Conservation (phyloP, 192 early-diverging fungal species). For the Podila epigama region DNA sequence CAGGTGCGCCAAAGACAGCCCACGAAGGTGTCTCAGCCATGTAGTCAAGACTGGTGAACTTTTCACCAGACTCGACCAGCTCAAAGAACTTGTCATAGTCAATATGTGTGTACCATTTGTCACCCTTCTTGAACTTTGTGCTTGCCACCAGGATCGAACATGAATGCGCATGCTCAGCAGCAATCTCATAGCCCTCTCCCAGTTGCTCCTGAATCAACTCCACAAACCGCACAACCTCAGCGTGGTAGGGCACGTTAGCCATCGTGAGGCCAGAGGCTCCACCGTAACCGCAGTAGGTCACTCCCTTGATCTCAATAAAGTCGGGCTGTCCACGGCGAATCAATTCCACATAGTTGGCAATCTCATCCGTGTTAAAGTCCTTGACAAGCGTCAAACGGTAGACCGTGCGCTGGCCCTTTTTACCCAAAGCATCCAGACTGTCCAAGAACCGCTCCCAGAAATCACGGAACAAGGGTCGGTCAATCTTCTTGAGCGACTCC, state of each 20-base stretch:
- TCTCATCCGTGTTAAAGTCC: conserved; percentile 72
- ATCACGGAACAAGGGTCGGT: conserved; percentile 77
- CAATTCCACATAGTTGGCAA: conserved; percentile 71
- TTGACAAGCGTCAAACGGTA: conserved; percentile 79
- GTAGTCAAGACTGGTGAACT: conserved; percentile 71
- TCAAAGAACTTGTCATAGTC: conserved; percentile 76
- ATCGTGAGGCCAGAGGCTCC: conserved; percentile 71
- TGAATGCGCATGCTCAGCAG: conserved; percentile 75
- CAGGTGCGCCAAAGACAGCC: conserved; percentile 71
- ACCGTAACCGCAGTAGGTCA: conserved; percentile 78
- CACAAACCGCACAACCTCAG: conserved; percentile 73
- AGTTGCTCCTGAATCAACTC: conserved; percentile 60
- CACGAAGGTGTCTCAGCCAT: conserved; percentile 72
- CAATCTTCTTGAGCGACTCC: conserved; percentile 77
- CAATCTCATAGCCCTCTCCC: conserved; percentile 70
- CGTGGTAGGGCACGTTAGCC: conserved; percentile 76
- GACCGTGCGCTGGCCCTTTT: conserved; percentile 78
- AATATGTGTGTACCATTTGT: conserved; percentile 77
- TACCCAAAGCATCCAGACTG: conserved; percentile 65
- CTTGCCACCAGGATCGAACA: conserved; percentile 73
- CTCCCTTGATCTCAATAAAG: conserved; percentile 81
- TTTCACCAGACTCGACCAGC: conserved; percentile 57
- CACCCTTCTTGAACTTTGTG: conserved; percentile 69
- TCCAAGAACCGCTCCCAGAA: conserved; percentile 80
- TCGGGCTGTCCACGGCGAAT: conserved; percentile 69